Conservation (phyloP, 1,139 yeast species). For the Diutina siamensis region DNA sequence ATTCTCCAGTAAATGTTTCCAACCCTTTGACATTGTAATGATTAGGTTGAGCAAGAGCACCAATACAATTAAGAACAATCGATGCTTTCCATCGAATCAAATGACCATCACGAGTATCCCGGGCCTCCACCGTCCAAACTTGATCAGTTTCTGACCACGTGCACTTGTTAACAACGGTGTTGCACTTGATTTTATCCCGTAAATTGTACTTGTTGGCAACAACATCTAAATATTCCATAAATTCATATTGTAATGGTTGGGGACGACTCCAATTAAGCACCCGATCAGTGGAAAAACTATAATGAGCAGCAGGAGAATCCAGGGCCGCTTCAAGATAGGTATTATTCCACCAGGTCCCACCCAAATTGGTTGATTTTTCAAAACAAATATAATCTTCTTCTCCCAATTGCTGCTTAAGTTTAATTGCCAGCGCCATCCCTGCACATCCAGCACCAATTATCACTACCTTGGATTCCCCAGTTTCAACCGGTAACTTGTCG, state of each 20-base stretch:
- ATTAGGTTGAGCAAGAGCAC: background rate
- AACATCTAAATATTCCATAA: background rate
- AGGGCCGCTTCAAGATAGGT: background rate
- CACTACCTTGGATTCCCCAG: slow-evolving; percentile 21
- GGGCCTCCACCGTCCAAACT: background rate
- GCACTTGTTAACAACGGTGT: background rate
- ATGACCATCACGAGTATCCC: background rate
- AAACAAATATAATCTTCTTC: background rate
- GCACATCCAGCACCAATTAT: slow-evolving; percentile 41
- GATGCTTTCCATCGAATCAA: background rate
- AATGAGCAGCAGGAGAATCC: slow-evolving; percentile 3
- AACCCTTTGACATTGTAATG: background rate
- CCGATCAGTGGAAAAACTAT: background rate
- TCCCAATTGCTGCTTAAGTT: slow-evolving; percentile 11
- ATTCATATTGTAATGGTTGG: slow-evolving; percentile 1
- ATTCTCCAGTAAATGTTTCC: background rate
- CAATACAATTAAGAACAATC: slow-evolving; percentile 1
- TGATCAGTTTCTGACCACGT: background rate
- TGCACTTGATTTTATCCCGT: background rate
- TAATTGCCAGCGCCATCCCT: slow-evolving; percentile 29
- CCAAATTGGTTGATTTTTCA: slow-evolving; percentile 2
- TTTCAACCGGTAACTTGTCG: slow-evolving; percentile 12
- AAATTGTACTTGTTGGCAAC: background rate
- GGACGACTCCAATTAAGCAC: slow-evolving; percentile 1
- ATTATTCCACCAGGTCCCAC: slow-evolving; percentile 5